Conservation (phyloP, 306 rosid species). For the Acacia crassicarpa region DNA sequence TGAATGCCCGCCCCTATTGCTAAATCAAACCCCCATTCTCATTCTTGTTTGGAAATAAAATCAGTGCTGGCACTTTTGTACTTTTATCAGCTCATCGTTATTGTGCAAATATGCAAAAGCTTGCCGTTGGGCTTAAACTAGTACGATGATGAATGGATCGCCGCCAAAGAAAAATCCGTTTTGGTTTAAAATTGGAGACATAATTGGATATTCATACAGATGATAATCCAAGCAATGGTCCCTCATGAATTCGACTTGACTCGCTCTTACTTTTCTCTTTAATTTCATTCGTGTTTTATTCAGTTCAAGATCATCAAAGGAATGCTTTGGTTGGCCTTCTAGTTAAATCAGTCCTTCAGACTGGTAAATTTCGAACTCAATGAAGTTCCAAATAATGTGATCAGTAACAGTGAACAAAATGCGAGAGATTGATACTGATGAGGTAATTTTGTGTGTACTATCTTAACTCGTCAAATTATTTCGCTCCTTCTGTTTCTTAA, state of each 20-base stretch:
- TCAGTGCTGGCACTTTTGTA: neutral
- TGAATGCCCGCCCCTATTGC: constrained; percentile 33
- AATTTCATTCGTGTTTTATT: neutral
- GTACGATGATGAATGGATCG: neutral
- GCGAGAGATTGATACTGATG: neutral
- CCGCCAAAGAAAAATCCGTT: neutral
- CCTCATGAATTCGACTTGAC: neutral
- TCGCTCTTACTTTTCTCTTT: neutral
- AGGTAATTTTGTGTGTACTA: neutral
- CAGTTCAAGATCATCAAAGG: neutral
- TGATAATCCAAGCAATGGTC: neutral
- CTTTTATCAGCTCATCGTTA: neutral
- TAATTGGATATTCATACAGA: neutral
- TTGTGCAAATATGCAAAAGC: neutral
- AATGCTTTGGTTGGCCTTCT: neutral
- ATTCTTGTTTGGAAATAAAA: constrained; percentile 29
- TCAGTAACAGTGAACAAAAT: neutral
- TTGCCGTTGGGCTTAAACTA: neutral
- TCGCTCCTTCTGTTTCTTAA: neutral
- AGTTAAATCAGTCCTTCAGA: no score
- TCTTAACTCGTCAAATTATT: neutral
- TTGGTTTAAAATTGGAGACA: neutral
- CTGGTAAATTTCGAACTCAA: neutral
- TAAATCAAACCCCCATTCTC: constrained; percentile 63
- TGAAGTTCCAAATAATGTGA: neutral